phyloP scores from a whole-genome alignment of 2,329 filamentous ascomycete genomes.

The Botryotinia convoluta region DNA sequence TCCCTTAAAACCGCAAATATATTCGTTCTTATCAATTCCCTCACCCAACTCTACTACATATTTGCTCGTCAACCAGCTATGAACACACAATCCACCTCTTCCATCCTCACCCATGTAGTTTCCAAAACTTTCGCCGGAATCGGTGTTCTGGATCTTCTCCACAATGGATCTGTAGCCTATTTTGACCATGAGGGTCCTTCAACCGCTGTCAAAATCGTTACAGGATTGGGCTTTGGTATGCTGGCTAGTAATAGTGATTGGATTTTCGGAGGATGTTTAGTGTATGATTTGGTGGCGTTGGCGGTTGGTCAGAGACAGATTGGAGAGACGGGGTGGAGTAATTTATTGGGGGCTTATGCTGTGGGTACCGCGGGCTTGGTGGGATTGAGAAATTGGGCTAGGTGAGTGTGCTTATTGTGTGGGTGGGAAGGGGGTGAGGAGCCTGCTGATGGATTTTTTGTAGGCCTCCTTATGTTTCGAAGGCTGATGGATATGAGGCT shows the following conservation, averaged over 20 bases:
- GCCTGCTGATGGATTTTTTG: slow-evolving; percentile 20
- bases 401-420: slow-evolving; percentile 42
- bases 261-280: slow-evolving; percentile 59
- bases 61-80: slow-evolving; percentile 48
- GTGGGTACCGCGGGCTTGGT: slow-evolving; percentile 41
- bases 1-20: slow-evolving; percentile 50
- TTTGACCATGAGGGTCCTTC: slow-evolving; percentile 49
- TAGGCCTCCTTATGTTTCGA: slow-evolving; percentile 30
- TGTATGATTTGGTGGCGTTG: slow-evolving; percentile 56
- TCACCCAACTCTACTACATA: slow-evolving; percentile 54
- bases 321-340: slow-evolving; percentile 47
- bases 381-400: slow-evolving; percentile 49
- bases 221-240: slow-evolving; percentile 52
- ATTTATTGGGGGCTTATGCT: slow-evolving; percentile 50
- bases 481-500: slow-evolving; percentile 26
- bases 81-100: slow-evolving; percentile 48
- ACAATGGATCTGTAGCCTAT: slow-evolving; percentile 57
- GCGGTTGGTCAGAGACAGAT: slow-evolving; percentile 51
- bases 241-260: slow-evolving; percentile 53
- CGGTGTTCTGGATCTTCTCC: slow-evolving; percentile 56
- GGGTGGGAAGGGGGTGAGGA: too few relatives aligned
- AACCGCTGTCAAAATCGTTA: slow-evolving; percentile 49
- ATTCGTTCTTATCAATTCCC: slow-evolving; percentile 55
- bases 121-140: slow-evolving; percentile 60
- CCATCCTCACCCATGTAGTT: slow-evolving; percentile 56